phyloP scores from a whole-genome alignment of 176 grass and related monocot genomes.

The Rhynchospora tenuis region DNA sequence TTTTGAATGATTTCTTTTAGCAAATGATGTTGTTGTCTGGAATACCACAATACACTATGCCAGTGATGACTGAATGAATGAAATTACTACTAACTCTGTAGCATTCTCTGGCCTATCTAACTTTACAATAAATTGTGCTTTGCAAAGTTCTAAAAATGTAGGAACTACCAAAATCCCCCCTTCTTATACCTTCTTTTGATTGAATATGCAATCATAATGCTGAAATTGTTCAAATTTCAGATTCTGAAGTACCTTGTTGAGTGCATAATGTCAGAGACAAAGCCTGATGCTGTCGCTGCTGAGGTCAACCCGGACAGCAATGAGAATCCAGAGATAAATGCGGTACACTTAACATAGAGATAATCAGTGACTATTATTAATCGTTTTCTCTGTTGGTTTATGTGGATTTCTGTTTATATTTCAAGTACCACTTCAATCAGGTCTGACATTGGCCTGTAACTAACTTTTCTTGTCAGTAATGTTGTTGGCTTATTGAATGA shows the following conservation, averaged over 20 bases:
- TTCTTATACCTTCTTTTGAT: not conserved
- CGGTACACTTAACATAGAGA: conserved; percentile 44
- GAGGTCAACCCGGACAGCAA: conserved; percentile 31
- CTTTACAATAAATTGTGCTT: not conserved
- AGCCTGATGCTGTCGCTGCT: conserved; percentile 35
- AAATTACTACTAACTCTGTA: not conserved
- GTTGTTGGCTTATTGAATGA: not conserved
- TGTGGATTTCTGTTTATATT: not conserved
- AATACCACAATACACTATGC: not conserved
- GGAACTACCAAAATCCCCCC: not conserved
- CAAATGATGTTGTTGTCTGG: not conserved
- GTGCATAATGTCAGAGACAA: conserved; percentile 40
- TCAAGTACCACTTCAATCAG: not conserved
- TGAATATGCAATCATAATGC: not conserved
- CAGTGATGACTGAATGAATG: not conserved
- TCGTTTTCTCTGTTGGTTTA: not conserved
- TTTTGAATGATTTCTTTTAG: not conserved
- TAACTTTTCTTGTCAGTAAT: not conserved
- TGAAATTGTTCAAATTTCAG: conserved; percentile 22
- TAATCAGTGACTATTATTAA: not conserved
- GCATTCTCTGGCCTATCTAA: not conserved
- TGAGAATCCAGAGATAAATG: conserved; percentile 43
- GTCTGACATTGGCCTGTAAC: not conserved
- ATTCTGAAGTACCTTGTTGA: conserved; percentile 13
- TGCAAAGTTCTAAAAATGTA: not conserved